A percentile compares a stretch with the other conserved stretches of the same genome.
Conservation (phyloP, 2,329 filamentous ascomycete species). For the Capronia epimyces region DNA sequence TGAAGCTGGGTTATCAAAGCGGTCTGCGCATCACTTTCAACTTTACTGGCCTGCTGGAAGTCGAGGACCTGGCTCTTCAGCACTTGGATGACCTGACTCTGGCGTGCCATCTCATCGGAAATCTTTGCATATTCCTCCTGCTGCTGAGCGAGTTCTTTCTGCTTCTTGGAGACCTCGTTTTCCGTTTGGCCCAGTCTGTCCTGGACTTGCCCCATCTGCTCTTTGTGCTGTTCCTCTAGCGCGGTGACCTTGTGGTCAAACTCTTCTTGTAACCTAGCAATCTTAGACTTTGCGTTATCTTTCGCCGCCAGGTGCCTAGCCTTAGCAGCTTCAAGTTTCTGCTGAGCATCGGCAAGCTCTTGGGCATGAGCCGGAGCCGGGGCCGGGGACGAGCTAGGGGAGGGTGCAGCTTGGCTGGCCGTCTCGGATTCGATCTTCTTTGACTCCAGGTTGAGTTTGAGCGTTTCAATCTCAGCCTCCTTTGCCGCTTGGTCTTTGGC, state of each 20-base stretch:
- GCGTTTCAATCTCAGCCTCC: slow-evolving; percentile 17
- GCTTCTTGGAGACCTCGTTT: slow-evolving; percentile 12
- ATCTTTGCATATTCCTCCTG: slow-evolving; percentile 20
- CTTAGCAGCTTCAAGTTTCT: slow-evolving; percentile 24
- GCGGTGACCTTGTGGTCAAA: slow-evolving; percentile 17
- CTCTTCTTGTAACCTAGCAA: slow-evolving; percentile 20
- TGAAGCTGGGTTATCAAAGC: slow-evolving; percentile 11
- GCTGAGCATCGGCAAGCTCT: slow-evolving; percentile 34
- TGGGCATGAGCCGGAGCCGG: slow-evolving; percentile 32
- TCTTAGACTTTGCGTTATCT: slow-evolving; percentile 15
- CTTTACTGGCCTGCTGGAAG: slow-evolving; percentile 17
- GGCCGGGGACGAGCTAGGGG: slow-evolving; percentile 20
- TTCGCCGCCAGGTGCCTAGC: slow-evolving; percentile 23
- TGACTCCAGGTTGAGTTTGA: slow-evolving; percentile 15
- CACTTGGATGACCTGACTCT: slow-evolving; percentile 18
- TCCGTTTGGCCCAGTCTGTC: slow-evolving; percentile 14
- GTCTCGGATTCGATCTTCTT: slow-evolving; percentile 15
- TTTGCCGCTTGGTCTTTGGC: slow-evolving; percentile 12
- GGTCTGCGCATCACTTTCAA: slow-evolving; percentile 12
- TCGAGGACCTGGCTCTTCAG: slow-evolving; percentile 18
- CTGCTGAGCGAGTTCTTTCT: slow-evolving; percentile 20
- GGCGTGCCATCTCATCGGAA: slow-evolving; percentile 17
- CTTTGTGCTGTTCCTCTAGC: slow-evolving; percentile 15
- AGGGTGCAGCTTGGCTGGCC: slow-evolving; percentile 21
- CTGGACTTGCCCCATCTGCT: slow-evolving; percentile 15